A percentile compares a stretch with the other conserved stretches of the same genome.
Evolutionary conservation across 1,284 basidiomycete species (phyloP).

Genomic region (Macrocystidia cucumis): DNA sequence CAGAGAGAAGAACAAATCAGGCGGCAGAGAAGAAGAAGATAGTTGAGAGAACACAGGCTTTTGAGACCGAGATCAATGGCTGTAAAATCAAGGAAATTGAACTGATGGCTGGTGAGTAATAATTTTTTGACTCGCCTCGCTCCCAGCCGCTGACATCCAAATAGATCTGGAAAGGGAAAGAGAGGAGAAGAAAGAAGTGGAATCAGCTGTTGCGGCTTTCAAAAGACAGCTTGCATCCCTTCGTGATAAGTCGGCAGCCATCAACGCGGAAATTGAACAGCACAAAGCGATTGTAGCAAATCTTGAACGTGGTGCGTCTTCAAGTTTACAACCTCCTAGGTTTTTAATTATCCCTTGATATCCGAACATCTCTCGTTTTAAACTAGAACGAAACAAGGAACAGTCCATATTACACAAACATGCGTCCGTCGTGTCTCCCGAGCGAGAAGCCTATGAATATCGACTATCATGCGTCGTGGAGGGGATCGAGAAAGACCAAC

Average conservation of each 20-base stretch:
- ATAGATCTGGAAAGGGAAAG: slow-evolving; percentile 62
- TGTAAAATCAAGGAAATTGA: slow-evolving; percentile 71
- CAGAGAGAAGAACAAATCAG: slow-evolving; percentile 49
- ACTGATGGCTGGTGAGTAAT: slow-evolving; percentile 50
- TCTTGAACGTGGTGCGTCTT: slow-evolving; percentile 48
- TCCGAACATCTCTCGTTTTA: slow-evolving; percentile 1
- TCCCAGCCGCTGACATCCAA: slow-evolving; percentile 1
- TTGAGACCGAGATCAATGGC: slow-evolving; percentile 59
- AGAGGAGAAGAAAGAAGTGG: slow-evolving; percentile 62
- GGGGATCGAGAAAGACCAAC: slow-evolving; percentile 64
- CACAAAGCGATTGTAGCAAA: slow-evolving; percentile 49
- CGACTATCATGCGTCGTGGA: slow-evolving; percentile 62
- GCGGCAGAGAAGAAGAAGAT: slow-evolving; percentile 51
- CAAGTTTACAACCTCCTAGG: no score
- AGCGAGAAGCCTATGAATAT: slow-evolving; percentile 52
- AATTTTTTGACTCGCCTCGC: background rate
- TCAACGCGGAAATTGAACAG: slow-evolving; percentile 66
- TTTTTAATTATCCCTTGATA: background rate
- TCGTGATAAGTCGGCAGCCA: slow-evolving; percentile 46
- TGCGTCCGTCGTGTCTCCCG: slow-evolving; percentile 45
- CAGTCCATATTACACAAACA: slow-evolving; percentile 50
- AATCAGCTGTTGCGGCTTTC: slow-evolving; percentile 50
- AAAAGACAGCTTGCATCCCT: slow-evolving; percentile 55
- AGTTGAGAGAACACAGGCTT: slow-evolving; percentile 43
- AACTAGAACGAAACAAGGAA: slow-evolving; percentile 65